Conservation (phyloP, 208 protist genomes). For the Leishmania lainsoni region DNA sequence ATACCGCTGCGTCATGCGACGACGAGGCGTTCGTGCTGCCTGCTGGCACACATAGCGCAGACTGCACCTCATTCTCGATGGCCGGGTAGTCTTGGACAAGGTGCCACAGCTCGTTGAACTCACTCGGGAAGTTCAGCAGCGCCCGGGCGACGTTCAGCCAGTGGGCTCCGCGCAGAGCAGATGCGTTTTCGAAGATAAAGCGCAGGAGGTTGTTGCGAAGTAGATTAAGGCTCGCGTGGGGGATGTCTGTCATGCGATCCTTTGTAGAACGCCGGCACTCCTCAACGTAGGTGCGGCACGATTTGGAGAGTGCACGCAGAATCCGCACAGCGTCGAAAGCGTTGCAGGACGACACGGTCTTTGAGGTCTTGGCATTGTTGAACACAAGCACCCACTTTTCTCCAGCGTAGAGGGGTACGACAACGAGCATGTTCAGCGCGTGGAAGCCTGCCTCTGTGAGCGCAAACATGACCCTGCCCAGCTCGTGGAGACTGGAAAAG, state of each 20-base stretch:
- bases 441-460: slow-evolving; percentile 57
- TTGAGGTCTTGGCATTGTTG: neutral
- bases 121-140: slow-evolving; percentile 72
- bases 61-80: slow-evolving; percentile 24
- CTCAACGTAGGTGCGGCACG: slow-evolving; percentile 60
- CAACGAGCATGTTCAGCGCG: slow-evolving; percentile 54
- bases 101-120: slow-evolving; percentile 29
- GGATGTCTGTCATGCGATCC: slow-evolving; percentile 27
- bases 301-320: slow-evolving; percentile 79
- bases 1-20: neutral
- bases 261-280: slow-evolving; percentile 17
- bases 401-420: slow-evolving; percentile 80
- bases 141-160: slow-evolving; percentile 84
- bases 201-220: slow-evolving; percentile 59
- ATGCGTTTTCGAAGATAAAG: slow-evolving; percentile 76
- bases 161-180: slow-evolving; percentile 70
- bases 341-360: slow-evolving; percentile 36
- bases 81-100: slow-evolving; percentile 14
- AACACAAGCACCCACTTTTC: slow-evolving; percentile 51
- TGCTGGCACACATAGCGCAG: neutral
- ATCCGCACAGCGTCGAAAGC: slow-evolving; percentile 81
- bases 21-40: neutral
- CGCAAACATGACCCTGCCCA: slow-evolving; percentile 75
- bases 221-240: slow-evolving; percentile 56
- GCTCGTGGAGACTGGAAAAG: slow-evolving; percentile 62